Conservation (phyloP, 228 moss, liverwort and hornwort genomes). For the Sphagnum magellanicum region DNA sequence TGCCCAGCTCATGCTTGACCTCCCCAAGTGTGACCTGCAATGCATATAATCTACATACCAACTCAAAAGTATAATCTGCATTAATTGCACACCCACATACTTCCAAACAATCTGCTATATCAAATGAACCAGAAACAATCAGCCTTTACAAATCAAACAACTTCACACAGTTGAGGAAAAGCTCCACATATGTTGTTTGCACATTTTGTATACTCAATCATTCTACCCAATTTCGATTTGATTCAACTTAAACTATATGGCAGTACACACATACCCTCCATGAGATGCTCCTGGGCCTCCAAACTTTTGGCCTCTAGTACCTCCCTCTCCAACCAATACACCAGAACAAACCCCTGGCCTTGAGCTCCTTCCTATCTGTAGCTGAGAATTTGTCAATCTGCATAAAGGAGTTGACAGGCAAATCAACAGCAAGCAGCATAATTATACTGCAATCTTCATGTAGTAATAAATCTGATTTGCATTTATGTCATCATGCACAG, state of each 20-base stretch:
- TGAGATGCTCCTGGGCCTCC: slow-evolving; percentile 33
- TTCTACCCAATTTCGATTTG: too few relatives aligned
- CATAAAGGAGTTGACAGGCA: too few relatives aligned
- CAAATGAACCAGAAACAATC: background rate
- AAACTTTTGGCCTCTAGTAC: slow-evolving; percentile 32
- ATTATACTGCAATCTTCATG: too few relatives aligned
- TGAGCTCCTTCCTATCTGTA: slow-evolving; percentile 10
- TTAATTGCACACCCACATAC: background rate
- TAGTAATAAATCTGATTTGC: too few relatives aligned
- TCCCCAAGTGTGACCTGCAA: slow-evolving; percentile 17
- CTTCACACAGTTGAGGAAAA: too few relatives aligned
- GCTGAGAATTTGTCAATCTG: background rate
- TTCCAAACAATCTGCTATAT: background rate
- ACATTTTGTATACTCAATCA: background rate
- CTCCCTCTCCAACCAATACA: slow-evolving; percentile 33
- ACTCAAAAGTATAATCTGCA: background rate
- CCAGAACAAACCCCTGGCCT: slow-evolving; percentile 24
- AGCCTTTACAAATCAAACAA: too few relatives aligned
- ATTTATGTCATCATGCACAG: too few relatives aligned
- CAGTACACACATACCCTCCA: slow-evolving; percentile 10
- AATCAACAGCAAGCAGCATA: too few relatives aligned
- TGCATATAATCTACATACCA: background rate
- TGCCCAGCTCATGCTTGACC: slow-evolving; percentile 27
- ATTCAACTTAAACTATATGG: background rate
- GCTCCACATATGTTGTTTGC: too few relatives aligned